Percentiles rank a stretch among this genome's conserved stretches.
phyloP scores from a whole-genome alignment of 768 basidiomycete species.

The Tephrocybe rancida region DNA sequence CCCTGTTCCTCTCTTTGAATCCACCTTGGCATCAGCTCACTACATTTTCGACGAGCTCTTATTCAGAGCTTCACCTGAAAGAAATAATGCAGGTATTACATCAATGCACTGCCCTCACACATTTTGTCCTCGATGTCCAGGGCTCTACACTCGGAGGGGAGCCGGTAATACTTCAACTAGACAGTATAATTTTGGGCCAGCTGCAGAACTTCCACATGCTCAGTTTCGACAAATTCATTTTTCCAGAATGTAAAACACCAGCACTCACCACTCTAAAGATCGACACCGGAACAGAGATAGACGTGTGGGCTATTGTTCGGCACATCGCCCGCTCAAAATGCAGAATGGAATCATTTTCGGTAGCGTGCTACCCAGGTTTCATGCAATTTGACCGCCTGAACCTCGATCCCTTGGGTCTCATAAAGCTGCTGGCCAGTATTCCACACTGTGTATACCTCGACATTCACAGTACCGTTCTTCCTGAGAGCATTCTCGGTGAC shows the following conservation, averaged over 20 bases:
- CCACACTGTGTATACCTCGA: background rate
- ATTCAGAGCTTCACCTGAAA: background rate
- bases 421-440: background rate
- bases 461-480: background rate
- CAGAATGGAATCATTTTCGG: background rate
- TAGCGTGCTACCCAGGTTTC: background rate
- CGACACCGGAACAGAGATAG: too few species aligned
- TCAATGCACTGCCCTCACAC: background rate
- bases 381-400: too few species aligned
- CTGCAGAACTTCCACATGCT: background rate
- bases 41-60: background rate
- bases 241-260: background rate
- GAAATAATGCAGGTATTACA: background rate
- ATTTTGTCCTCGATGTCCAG: background rate
- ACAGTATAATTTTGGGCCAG: background rate
- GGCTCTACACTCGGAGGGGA: background rate
- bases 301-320: background rate
- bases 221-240: background rate
- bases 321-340: background rate
- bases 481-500: background rate
- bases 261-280: background rate
- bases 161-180: background rate
- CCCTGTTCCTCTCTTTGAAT: background rate
- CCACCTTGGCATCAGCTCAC: background rate
- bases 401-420: background rate